These are phyloP conservation scores for Botrytis hyacinthi DNA, from an alignment of 2,329 filamentous ascomycete species.

Conservation along the genomic window DNA sequence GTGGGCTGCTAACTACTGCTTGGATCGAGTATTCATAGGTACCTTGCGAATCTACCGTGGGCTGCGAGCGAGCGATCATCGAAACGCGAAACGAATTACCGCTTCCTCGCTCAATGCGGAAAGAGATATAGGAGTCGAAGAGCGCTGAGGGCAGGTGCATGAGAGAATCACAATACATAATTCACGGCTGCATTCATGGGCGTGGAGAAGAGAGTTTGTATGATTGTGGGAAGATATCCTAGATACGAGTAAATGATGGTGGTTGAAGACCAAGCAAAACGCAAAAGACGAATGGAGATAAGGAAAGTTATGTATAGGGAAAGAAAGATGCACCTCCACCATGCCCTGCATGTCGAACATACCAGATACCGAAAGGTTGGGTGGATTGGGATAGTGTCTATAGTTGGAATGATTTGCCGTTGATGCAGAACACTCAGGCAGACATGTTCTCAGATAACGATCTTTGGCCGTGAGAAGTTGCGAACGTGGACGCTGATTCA, in stretches of 20 bases:
- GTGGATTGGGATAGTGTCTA: not conserved
- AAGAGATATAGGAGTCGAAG: not conserved
- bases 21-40: not conserved
- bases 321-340: not conserved
- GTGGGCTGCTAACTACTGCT: not conserved
- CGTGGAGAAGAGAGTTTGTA: not conserved
- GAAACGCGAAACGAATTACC: not conserved
- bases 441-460: not conserved
- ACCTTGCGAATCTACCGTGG: not conserved
- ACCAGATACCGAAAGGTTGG: too few relatives aligned
- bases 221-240: not conserved
- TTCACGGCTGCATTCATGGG: not conserved
- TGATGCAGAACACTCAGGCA: too few relatives aligned
- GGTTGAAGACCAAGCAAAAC: not conserved
- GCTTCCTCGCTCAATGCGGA: fast-evolving
- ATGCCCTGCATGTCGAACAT: not conserved
- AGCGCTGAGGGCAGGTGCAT: too few relatives aligned
- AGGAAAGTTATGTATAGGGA: too few relatives aligned
- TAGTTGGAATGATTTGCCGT: not conserved
- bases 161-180: not conserved
- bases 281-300: not conserved
- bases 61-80: not conserved
- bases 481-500: not conserved
- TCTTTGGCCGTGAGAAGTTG: not conserved
- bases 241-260: not conserved